A percentile compares a stretch with the other conserved stretches of the same genome.
phyloP scores from a whole-genome alignment of 140 eudicot species.

The Ambrosia hybrid region DNA sequence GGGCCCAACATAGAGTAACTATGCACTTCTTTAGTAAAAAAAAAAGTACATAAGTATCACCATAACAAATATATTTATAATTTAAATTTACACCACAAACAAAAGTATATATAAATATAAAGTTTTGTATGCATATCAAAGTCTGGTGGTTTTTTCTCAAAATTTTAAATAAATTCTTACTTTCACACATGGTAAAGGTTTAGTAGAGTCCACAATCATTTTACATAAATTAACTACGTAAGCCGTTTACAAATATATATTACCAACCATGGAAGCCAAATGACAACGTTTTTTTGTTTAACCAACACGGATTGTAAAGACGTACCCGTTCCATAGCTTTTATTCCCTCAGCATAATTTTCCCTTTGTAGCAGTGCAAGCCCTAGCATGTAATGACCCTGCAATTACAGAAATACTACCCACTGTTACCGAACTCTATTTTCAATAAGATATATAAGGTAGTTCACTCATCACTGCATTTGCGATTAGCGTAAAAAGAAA shows the following conservation, averaged over 20 bases:
- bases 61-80: neutral
- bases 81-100: neutral
- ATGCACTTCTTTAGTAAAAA: too few species aligned
- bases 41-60: too few species aligned
- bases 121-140: too few species aligned
- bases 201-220: neutral
- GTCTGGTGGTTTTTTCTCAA: neutral
- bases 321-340: slow-evolving; percentile 59
- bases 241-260: neutral
- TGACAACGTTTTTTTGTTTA: neutral
- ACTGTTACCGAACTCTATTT: slow-evolving; percentile 10
- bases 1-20: too few species aligned
- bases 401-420: slow-evolving; percentile 16
- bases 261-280: neutral
- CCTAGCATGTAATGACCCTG: slow-evolving; percentile 92
- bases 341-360: slow-evolving; percentile 60
- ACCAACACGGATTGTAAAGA: slow-evolving; percentile 1
- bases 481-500: slow-evolving; percentile 3
- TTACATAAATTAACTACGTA: neutral
- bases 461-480: neutral
- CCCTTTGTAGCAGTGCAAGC: slow-evolving; percentile 63
- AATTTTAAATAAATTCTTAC: neutral
- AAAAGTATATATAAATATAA: neutral
- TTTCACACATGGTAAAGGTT: neutral
- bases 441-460: slow-evolving; percentile 1